A percentile compares a stretch with the other conserved stretches of the same genome.
These are phyloP conservation scores for Rhynchospora tenuis DNA, from an alignment of 176 grass and related monocot species.

Conservation along the genomic window DNA sequence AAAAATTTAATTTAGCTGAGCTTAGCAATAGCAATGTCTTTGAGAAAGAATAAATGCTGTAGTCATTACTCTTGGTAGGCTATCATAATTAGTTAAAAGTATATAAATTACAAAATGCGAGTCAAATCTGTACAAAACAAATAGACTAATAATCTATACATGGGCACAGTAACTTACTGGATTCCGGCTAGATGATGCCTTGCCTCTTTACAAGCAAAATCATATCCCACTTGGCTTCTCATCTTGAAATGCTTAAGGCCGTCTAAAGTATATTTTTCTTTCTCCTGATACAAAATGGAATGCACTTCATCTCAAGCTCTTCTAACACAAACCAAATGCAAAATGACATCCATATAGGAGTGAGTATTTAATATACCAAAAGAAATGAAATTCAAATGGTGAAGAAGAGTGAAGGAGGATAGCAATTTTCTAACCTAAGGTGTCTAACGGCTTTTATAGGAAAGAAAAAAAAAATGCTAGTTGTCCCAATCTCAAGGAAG, in stretches of 20 bases:
- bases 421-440: constrained; percentile 16
- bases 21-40: not conserved
- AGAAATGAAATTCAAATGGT: not conserved
- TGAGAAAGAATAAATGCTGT: not conserved
- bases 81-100: not conserved
- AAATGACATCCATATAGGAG: not conserved
- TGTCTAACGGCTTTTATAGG: not conserved
- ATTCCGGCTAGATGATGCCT: not conserved
- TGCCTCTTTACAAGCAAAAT: not conserved
- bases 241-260: not conserved
- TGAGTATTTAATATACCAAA: not conserved
- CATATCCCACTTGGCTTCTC: not conserved
- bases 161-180: not conserved
- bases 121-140: too few relatives aligned
- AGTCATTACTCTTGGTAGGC: not conserved
- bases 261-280: not conserved
- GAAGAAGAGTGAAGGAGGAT: not conserved
- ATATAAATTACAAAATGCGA: too few relatives aligned
- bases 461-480: not conserved
- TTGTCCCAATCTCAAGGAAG: constrained; percentile 5
- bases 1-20: not conserved
- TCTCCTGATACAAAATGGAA: not conserved
- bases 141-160: not conserved
- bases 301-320: not conserved
- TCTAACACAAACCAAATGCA: constrained; percentile 1